Percentiles rank a stretch among this genome's conserved stretches.
Evolutionary conservation across 2,329 filamentous ascomycete species (phyloP).

Genomic region (Sporothrix brunneoviolacea): DNA sequence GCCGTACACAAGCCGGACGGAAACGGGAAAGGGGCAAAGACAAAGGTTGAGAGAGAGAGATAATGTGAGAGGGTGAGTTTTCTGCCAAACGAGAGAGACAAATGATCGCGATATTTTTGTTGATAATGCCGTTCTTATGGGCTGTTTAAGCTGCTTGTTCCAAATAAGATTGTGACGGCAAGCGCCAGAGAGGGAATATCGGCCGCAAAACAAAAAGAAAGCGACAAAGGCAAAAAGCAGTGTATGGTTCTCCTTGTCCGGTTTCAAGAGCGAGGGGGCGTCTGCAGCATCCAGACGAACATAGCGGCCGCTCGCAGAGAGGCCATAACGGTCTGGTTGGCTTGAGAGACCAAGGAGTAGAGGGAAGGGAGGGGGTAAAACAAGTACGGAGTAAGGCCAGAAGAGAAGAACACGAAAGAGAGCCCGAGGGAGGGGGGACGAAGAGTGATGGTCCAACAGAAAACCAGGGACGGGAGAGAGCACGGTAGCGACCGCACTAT

Average conservation of each 20-base stretch:
- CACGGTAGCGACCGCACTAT: no score
- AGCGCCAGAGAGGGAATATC: conserved; percentile 1
- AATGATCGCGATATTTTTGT: no score
- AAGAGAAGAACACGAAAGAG: neutral
- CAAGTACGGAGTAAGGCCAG: neutral
- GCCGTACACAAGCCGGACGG: neutral
- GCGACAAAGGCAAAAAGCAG: neutral
- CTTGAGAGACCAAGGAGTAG: neutral
- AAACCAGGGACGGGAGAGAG: neutral
- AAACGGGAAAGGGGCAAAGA: neutral
- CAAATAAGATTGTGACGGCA: neutral
- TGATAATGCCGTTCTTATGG: neutral
- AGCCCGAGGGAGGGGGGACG: no score
- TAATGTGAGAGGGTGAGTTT: neutral
- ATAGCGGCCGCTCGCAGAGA: conserved; percentile 2
- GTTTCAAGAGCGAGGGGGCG: neutral
- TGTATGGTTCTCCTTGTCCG: conserved; percentile 4
- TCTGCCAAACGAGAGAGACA: no score
- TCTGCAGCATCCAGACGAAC: neutral
- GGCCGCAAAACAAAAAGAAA: neutral
- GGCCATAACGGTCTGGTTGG: neutral
- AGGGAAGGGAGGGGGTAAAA: neutral
- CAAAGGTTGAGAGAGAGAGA: neutral
- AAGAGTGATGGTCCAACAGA: neutral
- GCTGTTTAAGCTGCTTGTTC: no score